A percentile compares a stretch with the other conserved stretches of the same genome.
Conservation (phyloP, 2,329 filamentous ascomycete genomes). For the Dactylonectria estremocensis region DNA sequence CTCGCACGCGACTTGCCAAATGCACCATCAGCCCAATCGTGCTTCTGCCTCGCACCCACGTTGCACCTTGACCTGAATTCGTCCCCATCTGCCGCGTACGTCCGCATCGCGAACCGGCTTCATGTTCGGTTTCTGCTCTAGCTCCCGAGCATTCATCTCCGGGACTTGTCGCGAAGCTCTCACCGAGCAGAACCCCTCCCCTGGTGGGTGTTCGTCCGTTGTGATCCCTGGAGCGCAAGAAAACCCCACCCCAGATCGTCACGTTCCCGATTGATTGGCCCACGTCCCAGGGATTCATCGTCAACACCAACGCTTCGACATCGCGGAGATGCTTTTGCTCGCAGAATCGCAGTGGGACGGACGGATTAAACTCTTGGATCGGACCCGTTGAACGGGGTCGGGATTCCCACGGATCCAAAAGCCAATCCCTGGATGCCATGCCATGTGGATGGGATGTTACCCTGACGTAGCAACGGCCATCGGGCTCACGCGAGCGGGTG, state of each 20-base stretch:
- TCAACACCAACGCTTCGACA: background rate
- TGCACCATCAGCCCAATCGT: background rate
- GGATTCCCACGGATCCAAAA: background rate
- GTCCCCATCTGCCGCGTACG: background rate
- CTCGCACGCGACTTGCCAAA: background rate
- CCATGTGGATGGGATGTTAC: background rate
- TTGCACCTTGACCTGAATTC: constrained; percentile 2
- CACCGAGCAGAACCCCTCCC: constrained; percentile 32
- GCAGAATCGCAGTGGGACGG: background rate
- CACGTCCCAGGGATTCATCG: constrained; percentile 27
- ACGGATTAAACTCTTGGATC: background rate
- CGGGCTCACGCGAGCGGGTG: background rate
- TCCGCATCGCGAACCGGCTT: background rate
- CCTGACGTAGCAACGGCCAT: background rate
- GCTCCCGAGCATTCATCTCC: constrained; percentile 20
- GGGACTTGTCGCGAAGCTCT: constrained; percentile 28
- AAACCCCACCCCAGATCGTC: constrained; percentile 37
- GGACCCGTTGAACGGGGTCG: background rate
- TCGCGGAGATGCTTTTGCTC: constrained; percentile 6
- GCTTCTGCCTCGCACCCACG: constrained; percentile 12
- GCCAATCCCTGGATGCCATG: background rate
- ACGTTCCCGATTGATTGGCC: constrained; percentile 52
- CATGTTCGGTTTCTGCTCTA: constrained; percentile 14
- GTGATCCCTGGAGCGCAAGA: background rate
- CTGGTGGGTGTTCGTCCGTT: background rate